These are phyloP conservation scores for Abrus pulchellus DNA, from an alignment of 306 rosid genomes.

Conservation along the genomic window DNA sequence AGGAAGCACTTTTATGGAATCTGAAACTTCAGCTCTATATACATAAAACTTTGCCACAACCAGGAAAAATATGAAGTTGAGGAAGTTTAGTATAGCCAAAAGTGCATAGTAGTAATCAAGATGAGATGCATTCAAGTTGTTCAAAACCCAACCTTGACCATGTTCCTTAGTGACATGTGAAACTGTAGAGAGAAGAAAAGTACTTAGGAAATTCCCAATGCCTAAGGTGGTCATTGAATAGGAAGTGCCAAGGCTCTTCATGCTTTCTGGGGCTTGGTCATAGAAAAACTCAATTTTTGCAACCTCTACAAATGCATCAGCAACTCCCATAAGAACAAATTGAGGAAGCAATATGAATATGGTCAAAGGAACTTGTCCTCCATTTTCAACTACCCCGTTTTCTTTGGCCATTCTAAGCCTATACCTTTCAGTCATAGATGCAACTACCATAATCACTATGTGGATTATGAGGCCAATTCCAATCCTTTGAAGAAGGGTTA, in stretches of 20 bases:
- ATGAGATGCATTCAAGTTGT: constrained; percentile 70
- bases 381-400: constrained; percentile 22
- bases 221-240: constrained; percentile 66
- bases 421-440: constrained; percentile 60
- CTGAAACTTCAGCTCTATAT: constrained; percentile 74
- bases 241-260: constrained; percentile 84
- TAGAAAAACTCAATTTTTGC: constrained; percentile 81
- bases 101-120: constrained; percentile 70
- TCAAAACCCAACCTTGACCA: constrained; percentile 70
- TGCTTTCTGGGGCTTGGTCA: constrained; percentile 78
- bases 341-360: constrained; percentile 77
- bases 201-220: constrained; percentile 69
- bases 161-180: constrained; percentile 52
- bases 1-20: constrained; percentile 61
- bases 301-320: constrained; percentile 70
- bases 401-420: constrained; percentile 56
- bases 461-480: constrained; percentile 69
- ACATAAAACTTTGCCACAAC: constrained; percentile 57
- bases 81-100: constrained; percentile 54
- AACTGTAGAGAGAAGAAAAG: constrained; percentile 61
- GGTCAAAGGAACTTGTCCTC: constrained; percentile 61
- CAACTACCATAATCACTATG: constrained; percentile 56
- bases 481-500: constrained; percentile 72
- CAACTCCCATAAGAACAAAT: constrained; percentile 63
- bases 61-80: constrained; percentile 63